Conservation (phyloP, 306 rosid genomes). For the Gastrolobium villosum region DNA sequence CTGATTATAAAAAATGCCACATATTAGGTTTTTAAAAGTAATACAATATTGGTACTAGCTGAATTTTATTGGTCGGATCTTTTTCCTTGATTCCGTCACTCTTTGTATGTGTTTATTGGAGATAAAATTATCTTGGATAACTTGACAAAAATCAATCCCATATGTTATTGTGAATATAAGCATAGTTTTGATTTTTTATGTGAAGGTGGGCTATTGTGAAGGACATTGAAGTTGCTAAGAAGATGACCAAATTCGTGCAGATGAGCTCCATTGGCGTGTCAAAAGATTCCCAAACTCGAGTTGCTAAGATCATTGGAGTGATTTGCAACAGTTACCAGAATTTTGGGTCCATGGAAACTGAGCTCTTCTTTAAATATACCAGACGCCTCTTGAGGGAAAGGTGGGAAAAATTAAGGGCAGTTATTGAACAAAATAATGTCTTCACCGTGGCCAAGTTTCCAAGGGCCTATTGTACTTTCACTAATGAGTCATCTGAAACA, state of each 20-base stretch:
- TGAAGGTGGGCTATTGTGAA: conserved; percentile 85
- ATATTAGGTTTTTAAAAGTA: too few relatives aligned
- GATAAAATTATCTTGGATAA: too few relatives aligned
- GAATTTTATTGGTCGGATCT: too few relatives aligned
- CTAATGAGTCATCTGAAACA: conserved; percentile 57
- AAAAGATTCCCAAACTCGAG: conserved; percentile 82
- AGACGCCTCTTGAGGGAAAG: conserved; percentile 60
- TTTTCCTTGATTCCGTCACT: too few relatives aligned
- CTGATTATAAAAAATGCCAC: too few relatives aligned
- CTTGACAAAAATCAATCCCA: too few relatives aligned
- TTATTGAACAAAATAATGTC: conserved; percentile 41
- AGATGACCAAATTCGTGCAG: conserved; percentile 68
- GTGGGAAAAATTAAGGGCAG: conserved; percentile 71
- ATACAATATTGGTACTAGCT: too few relatives aligned
- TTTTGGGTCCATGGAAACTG: conserved; percentile 44
- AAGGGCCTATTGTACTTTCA: conserved; percentile 59
- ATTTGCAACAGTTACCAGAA: conserved; percentile 67
- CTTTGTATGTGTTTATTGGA: too few relatives aligned
- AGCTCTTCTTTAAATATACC: conserved; percentile 61
- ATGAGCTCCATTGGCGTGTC: conserved; percentile 80
- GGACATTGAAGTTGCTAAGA: conserved; percentile 72
- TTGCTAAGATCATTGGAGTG: conserved; percentile 68
- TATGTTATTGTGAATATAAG: background rate
- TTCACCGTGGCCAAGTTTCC: conserved; percentile 60
- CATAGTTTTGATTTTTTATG: conserved; percentile 12